Percentiles rank a stretch among this genome's conserved stretches.
Conservation (phyloP, 1,139 yeast species). For the Taphrina betulina region DNA sequence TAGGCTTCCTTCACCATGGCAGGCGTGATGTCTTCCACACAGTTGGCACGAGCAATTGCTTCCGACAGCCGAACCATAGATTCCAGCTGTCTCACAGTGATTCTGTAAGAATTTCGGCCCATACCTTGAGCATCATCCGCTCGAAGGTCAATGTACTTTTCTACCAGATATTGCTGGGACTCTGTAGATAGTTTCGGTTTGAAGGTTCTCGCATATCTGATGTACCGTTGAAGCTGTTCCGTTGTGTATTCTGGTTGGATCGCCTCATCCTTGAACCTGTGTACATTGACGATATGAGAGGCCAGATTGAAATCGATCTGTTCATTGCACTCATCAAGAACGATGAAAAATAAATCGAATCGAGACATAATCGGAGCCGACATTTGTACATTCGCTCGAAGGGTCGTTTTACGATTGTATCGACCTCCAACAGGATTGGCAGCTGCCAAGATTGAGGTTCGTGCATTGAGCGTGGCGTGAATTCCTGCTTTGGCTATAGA, state of each 20-base stretch:
- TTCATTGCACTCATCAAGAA: constrained; percentile 92
- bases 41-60: constrained; percentile 96
- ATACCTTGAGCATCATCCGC: constrained; percentile 90
- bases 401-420: constrained; percentile 79
- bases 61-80: constrained; percentile 87
- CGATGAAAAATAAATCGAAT: constrained; percentile 91
- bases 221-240: constrained; percentile 83
- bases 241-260: constrained; percentile 87
- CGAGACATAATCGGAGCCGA: constrained; percentile 99
- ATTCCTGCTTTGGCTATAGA: constrained; percentile 98
- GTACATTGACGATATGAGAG: constrained; percentile 86
- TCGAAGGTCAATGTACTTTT: constrained; percentile 81
- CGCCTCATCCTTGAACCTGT: constrained; percentile 87
- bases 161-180: constrained; percentile 75
- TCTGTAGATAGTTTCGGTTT: constrained; percentile 81
- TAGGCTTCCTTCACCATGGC: constrained; percentile 91
- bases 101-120: constrained; percentile 80
- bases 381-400: constrained; percentile 87
- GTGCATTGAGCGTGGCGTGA: constrained; percentile 93
- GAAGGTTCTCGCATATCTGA: constrained; percentile 89
- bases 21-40: constrained; percentile 85
- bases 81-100: constrained; percentile 95
- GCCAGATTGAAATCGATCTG: constrained; percentile 86
- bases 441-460: constrained; percentile 94
- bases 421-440: constrained; percentile 97